Conservation (phyloP, 1,284 basidiomycete species). For the Tilletia caries region DNA sequence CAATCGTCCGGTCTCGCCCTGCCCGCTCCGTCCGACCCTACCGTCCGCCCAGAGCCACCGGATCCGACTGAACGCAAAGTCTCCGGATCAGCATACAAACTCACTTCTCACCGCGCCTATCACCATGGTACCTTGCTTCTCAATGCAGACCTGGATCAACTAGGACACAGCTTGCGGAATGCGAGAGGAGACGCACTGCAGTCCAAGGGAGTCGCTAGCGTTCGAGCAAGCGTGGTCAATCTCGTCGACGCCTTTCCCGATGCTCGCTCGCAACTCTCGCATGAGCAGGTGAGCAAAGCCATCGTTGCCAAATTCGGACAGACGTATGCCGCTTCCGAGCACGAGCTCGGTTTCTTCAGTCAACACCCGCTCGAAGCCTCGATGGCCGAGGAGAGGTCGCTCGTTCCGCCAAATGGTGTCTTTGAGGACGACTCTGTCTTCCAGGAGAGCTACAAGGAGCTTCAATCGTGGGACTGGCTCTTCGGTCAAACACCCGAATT, state of each 20-base stretch:
- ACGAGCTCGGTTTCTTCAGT: conserved; percentile 16
- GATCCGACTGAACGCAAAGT: conserved; percentile 62
- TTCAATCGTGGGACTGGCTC: conserved; percentile 84
- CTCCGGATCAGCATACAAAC: conserved; percentile 96
- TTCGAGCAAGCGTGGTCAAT: conserved; percentile 87
- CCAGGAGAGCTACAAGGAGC: conserved; percentile 28
- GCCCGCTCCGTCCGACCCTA: background rate
- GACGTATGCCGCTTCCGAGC: conserved; percentile 59
- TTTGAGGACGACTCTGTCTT: conserved; percentile 19
- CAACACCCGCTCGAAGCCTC: conserved; percentile 3
- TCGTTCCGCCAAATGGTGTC: background rate
- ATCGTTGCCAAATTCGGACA: conserved; percentile 69
- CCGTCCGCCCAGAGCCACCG: background rate
- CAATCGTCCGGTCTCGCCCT: conserved; percentile 63
- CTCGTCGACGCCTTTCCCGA: conserved; percentile 62
- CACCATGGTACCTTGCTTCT: conserved; percentile 99
- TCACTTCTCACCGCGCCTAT: conserved; percentile 83
- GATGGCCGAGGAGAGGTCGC: background rate
- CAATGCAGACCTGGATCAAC: conserved; percentile 29
- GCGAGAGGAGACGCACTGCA: conserved; percentile 73
- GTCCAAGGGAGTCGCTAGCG: conserved; percentile 80
- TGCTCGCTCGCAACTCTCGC: conserved; percentile 57
- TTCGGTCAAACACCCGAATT: conserved; percentile 95
- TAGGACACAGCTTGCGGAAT: conserved; percentile 56
- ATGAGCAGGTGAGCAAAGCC: conserved; percentile 69